A percentile compares a stretch with the other conserved stretches of the same genome.
phyloP scores from a whole-genome alignment of 2,329 filamentous ascomycete species.

The Pseudogymnoascus sp. region DNA sequence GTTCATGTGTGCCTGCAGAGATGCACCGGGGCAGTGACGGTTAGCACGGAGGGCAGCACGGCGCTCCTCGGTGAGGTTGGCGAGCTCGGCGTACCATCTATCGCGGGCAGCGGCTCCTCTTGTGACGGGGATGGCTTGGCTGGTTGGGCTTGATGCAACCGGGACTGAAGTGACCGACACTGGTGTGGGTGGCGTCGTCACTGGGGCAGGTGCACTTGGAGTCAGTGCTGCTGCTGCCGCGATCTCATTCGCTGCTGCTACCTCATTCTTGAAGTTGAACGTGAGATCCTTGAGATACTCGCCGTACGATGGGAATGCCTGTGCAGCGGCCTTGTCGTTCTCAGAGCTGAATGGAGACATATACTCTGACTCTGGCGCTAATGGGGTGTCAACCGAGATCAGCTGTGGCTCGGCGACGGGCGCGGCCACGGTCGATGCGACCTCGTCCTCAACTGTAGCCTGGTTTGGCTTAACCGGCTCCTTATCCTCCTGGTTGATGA shows the following conservation, averaged over 20 bases:
- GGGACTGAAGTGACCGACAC: not conserved
- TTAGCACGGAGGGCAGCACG: conserved; percentile 14
- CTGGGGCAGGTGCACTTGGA: not conserved
- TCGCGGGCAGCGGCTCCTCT: conserved; percentile 26
- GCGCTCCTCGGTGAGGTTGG: conserved; percentile 24
- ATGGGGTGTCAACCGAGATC: not conserved
- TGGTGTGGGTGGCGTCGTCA: not conserved
- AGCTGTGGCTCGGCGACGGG: not conserved
- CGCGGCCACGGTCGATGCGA: conserved; percentile 14
- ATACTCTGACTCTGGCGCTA: not conserved
- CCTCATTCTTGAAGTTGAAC: conserved; percentile 5
- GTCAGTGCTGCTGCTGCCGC: not conserved
- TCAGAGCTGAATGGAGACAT: not conserved
- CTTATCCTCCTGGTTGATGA: conserved; percentile 30
- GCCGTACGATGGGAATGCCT: not conserved
- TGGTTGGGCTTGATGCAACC: not conserved
- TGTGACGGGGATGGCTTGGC: conserved; percentile 23
- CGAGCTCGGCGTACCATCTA: conserved; percentile 29
- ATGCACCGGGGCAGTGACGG: conserved; percentile 9
- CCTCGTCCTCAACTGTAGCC: conserved; percentile 46
- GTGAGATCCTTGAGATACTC: conserved; percentile 7
- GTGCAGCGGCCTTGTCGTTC: not conserved
- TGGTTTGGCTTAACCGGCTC: conserved; percentile 26
- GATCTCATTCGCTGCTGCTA: not conserved
- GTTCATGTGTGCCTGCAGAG: conserved; percentile 14